Base-by-base conservation (phyloP, 108 stramenopile species). In the Conticribra guillardii region DNA sequence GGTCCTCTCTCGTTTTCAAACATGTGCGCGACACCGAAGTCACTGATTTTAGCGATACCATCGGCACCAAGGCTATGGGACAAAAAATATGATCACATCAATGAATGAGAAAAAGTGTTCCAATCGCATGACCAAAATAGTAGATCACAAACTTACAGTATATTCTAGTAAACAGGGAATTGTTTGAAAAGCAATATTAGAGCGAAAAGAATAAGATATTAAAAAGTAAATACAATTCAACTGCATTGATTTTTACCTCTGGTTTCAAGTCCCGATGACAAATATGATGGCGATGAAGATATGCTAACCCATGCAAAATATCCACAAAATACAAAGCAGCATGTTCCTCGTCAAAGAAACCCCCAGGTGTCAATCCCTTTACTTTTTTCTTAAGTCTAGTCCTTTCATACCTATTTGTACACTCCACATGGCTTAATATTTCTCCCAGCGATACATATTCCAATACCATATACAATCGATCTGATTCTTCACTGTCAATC, bases 21-120 rank as follows among this genome's bases (percentile, higher is more conserved):
- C 27, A 91, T 82, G 67, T 94, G 92, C 7, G 89, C 78, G 0
- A 97, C 92, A 1, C 96, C 96, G 84, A 97, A 97, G 48, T 97
- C 96, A 31, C 80, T 76, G 16, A 97, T 82, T 67, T 95, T 95
- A 18, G 86, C 88, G 60, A 89, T 69, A 0, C 92, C 92, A 17
- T 85, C 74, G 18, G 74, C 54, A 69, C 84, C 87, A 31, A 94
- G 49, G 66, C 59, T 64, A 28, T 54, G 54, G n/a, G 41, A 2
- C 11, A 44, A 16, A 54, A 2, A 27, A 30, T 0, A 51, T n/a
- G 21, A 56, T 45, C 33, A 17, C 4, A 4, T n/a, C 56, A 58
- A 4, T 28, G 28, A 8, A 33, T 58, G n/a, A 54, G 53, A 8
- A 9, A 15, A 54, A 9, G 53, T 15, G 9, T 7, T 54, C 23